phyloP scores from a whole-genome alignment of 2,329 filamentous ascomycete genomes.

The Fusarium cyanostomum region DNA sequence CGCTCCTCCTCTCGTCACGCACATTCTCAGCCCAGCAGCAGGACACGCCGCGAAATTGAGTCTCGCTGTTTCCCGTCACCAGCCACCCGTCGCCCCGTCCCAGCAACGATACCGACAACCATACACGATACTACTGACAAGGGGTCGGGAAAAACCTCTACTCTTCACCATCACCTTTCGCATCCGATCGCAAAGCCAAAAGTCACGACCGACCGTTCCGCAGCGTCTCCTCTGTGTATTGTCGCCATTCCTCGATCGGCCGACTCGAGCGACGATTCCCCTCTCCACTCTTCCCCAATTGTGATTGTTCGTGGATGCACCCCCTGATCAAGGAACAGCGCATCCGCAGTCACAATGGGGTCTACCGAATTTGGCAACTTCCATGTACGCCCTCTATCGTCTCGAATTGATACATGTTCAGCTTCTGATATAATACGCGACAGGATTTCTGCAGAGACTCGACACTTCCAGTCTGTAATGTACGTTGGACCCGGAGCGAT shows the following conservation, averaged over 20 bases:
- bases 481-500: slow-evolving; percentile 57
- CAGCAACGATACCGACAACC: slow-evolving; percentile 36
- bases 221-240: slow-evolving; percentile 19
- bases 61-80: slow-evolving; percentile 25
- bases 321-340: slow-evolving; percentile 39
- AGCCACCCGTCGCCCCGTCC: slow-evolving; percentile 34
- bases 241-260: slow-evolving; percentile 9
- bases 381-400: slow-evolving; percentile 53
- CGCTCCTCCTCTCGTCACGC: background rate
- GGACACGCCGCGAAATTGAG: slow-evolving; percentile 36
- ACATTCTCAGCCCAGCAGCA: slow-evolving; percentile 12
- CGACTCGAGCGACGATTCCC: slow-evolving; percentile 15
- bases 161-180: slow-evolving; percentile 23
- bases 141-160: slow-evolving; percentile 29
- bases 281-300: slow-evolving; percentile 25
- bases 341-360: slow-evolving; percentile 59
- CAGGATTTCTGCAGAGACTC: slow-evolving; percentile 87
- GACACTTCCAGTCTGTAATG: slow-evolving; percentile 85
- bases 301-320: slow-evolving; percentile 43
- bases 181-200: slow-evolving; percentile 20
- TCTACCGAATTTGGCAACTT: slow-evolving; percentile 71
- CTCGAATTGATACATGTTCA: slow-evolving; percentile 7
- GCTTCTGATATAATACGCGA: slow-evolving; percentile 39
- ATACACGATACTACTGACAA: slow-evolving; percentile 28
- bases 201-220: slow-evolving; percentile 2